Conservation (phyloP, 1,139 yeast species). For the Geotrichum citri-aurantii region DNA sequence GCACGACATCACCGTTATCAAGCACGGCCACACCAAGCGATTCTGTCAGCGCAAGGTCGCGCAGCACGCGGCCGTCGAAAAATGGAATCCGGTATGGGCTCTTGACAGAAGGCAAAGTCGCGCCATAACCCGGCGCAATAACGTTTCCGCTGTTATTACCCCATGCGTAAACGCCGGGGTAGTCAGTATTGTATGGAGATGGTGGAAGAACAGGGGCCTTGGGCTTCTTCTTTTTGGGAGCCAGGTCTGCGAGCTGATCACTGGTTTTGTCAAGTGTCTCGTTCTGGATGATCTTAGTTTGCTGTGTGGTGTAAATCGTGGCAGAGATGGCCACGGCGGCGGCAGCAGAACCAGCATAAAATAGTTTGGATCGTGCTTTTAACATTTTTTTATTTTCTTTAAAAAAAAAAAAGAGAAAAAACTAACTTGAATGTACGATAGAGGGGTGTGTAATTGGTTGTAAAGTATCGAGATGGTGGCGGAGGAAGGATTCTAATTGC, state of each 20-base stretch:
- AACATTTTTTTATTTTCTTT: conserved; percentile 3
- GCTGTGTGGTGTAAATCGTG: not conserved
- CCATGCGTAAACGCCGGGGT: conserved; percentile 51
- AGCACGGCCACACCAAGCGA: conserved; percentile 58
- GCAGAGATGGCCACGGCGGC: conserved; percentile 2
- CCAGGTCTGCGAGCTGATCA: not conserved
- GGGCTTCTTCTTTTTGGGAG: conserved; percentile 2
- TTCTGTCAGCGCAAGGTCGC: conserved; percentile 52
- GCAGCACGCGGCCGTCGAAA: conserved; percentile 57
- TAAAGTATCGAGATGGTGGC: not conserved
- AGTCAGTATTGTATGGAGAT: conserved; percentile 2
- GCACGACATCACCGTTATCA: conserved; percentile 66
- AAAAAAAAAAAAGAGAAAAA: no score
- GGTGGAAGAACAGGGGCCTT: conserved; percentile 6
- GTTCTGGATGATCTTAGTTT: conserved; percentile 1
- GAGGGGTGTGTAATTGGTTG: not conserved
- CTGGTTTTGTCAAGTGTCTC: conserved; percentile 5
- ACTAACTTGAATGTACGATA: not conserved
- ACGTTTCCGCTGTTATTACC: conserved; percentile 45
- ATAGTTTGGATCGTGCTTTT: conserved; percentile 1
- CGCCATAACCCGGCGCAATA: conserved; percentile 32
- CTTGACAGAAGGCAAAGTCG: conserved; percentile 37
- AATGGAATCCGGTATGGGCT: conserved; percentile 55
- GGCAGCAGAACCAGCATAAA: conserved; percentile 9
- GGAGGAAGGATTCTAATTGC: not conserved